Evolutionary conservation across 805 yeast genomes (phyloP).

Genomic region (Ogataea chonburiensis): DNA sequence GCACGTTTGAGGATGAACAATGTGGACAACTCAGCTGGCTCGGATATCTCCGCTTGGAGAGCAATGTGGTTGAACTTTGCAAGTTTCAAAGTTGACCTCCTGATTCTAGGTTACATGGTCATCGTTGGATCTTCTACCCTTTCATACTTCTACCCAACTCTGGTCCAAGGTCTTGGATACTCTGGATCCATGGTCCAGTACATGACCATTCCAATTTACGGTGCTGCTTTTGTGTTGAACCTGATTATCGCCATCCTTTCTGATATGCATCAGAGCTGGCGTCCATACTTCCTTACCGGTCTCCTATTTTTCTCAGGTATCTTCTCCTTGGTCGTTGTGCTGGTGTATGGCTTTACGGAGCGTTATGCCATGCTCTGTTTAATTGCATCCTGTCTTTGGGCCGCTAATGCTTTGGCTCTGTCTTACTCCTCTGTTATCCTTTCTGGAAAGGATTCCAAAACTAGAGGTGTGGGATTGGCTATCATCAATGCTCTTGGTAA

Average conservation of each 20-base stretch:
- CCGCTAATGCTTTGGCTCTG: constrained; percentile 55
- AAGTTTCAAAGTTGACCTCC: constrained; percentile 9
- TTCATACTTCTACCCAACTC: constrained; percentile 60
- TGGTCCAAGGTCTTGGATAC: constrained; percentile 55
- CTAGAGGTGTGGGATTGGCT: constrained; percentile 21
- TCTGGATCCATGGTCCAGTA: constrained; percentile 49
- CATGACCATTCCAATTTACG: constrained; percentile 60
- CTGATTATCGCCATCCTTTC: constrained; percentile 52
- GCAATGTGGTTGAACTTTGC: constrained; percentile 13
- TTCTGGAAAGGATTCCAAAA: constrained; percentile 13
- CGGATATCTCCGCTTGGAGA: constrained; percentile 13
- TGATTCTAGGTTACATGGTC: constrained; percentile 50
- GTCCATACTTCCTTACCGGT: constrained; percentile 48
- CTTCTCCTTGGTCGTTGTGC: constrained; percentile 11
- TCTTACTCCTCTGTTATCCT: constrained; percentile 55
- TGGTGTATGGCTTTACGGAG: constrained; percentile 31
- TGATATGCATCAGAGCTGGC: constrained; percentile 52
- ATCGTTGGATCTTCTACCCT: constrained; percentile 39
- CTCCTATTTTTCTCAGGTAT: constrained; percentile 49
- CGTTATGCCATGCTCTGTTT: constrained; percentile 59
- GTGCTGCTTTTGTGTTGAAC: constrained; percentile 39
- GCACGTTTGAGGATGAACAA: constrained; percentile 10
- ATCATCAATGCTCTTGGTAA: constrained; percentile 56
- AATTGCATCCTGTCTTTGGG: constrained; percentile 59
- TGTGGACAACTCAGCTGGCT: constrained; percentile 12